These are phyloP conservation scores for Stachybotrys echinatus DNA, from an alignment of 2,329 filamentous ascomycete genomes.

Conservation along the genomic window DNA sequence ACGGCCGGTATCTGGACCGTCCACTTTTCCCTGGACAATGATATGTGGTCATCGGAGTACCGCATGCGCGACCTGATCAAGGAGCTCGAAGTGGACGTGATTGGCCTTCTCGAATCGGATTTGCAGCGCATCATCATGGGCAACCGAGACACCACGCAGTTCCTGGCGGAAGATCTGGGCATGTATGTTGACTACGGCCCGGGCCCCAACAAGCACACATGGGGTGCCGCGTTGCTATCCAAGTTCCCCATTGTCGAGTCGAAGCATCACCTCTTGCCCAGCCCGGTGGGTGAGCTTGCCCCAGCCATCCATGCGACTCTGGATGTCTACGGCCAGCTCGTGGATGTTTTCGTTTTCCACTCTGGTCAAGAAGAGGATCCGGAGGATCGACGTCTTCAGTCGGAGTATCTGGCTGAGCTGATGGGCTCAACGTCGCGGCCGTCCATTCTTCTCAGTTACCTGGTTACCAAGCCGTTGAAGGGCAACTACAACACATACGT, in stretches of 20 bases:
- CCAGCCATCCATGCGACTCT: slow-evolving; percentile 96
- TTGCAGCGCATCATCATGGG: slow-evolving; percentile 99
- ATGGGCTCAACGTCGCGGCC: slow-evolving; percentile 83
- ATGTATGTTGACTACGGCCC: slow-evolving; percentile 99
- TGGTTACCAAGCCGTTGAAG: slow-evolving; percentile 83
- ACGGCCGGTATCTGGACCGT: slow-evolving; percentile 99
- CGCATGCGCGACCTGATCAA: slow-evolving; percentile 88
- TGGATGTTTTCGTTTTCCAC: slow-evolving; percentile 98
- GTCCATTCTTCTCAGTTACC: slow-evolving; percentile 80
- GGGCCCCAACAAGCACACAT: slow-evolving; percentile 97
- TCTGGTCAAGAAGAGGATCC: slow-evolving; percentile 96
- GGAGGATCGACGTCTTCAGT: slow-evolving; percentile 83
- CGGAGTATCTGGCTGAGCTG: slow-evolving; percentile 76
- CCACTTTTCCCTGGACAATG: slow-evolving; percentile 95
- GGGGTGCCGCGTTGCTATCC: slow-evolving; percentile 87
- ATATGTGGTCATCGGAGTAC: slow-evolving; percentile 97
- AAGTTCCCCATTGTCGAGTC: slow-evolving; percentile 98
- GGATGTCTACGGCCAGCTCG: slow-evolving; percentile 80
- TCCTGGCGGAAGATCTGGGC: slow-evolving; percentile 88
- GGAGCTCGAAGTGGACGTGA: slow-evolving; percentile 93
- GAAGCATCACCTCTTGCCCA: slow-evolving; percentile 90
- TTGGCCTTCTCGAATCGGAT: slow-evolving; percentile 91
- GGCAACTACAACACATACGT: slow-evolving; percentile 98
- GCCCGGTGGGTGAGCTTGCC: slow-evolving; percentile 88
- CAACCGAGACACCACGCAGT: slow-evolving; percentile 93